Conservation (phyloP, 176 grass and related monocot genomes). For the Hordeum marinum region DNA sequence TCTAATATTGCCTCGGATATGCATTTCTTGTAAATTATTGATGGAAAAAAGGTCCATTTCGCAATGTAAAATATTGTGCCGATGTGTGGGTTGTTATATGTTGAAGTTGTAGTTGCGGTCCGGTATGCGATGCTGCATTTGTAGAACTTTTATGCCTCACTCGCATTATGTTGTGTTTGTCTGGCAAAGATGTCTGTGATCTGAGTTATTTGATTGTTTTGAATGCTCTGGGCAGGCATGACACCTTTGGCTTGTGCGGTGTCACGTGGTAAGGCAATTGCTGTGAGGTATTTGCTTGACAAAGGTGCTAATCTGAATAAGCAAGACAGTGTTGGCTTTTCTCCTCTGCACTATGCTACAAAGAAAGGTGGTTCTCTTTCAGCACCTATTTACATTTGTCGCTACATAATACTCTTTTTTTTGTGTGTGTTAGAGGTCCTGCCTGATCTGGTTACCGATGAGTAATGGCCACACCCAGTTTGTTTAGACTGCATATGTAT, state of each 20-base stretch:
- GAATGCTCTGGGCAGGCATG: constrained; percentile 17
- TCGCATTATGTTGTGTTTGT: not conserved
- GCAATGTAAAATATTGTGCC: not conserved
- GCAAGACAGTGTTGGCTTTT: constrained; percentile 15
- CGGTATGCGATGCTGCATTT: not conserved
- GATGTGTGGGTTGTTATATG: not conserved
- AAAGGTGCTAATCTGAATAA: constrained; percentile 34
- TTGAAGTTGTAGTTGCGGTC: not conserved
- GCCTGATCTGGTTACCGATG: not conserved
- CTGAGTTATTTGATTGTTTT: not conserved
- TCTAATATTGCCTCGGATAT: not conserved
- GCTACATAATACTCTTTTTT: not conserved
- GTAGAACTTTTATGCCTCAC: not conserved
- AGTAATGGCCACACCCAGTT: not conserved
- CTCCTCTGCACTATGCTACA: constrained; percentile 38
- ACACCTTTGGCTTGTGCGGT: constrained; percentile 35
- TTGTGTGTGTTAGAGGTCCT: not conserved
- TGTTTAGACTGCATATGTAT: not conserved
- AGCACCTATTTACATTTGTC: not conserved
- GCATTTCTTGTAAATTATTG: not conserved
- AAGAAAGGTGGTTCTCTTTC: constrained; percentile 23
- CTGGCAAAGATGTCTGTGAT: not conserved
- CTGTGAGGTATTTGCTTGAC: constrained; percentile 33
- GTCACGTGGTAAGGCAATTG: constrained; percentile 17
- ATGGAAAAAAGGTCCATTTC: not conserved